A percentile compares a stretch with the other conserved stretches of the same genome.
Evolutionary conservation across 139 green algal genomes (phyloP).

Genomic region (Prasinococcaceae sp.): DNA sequence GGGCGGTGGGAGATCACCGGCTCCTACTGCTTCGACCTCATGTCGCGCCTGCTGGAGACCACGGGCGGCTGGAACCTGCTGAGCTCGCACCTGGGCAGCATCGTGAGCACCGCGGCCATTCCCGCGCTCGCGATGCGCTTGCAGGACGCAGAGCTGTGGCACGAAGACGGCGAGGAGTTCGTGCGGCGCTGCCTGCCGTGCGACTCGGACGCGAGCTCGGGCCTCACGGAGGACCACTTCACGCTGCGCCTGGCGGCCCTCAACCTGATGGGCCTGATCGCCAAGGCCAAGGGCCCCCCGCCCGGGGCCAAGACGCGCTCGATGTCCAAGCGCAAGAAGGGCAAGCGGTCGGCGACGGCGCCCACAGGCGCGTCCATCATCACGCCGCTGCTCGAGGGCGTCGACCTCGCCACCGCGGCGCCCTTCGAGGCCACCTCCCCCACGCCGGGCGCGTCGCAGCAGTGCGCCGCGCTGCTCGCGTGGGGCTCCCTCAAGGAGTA

Average conservation of each 20-base stretch:
- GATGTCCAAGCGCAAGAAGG: background rate
- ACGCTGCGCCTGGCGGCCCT: background rate
- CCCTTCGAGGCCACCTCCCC: background rate
- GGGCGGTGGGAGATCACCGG: background rate
- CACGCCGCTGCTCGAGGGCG: background rate
- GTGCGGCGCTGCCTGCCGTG: background rate
- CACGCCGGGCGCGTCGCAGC: background rate
- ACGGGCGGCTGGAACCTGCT: constrained; percentile 3
- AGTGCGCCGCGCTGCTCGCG: constrained; percentile 1
- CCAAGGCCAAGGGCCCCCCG: background rate
- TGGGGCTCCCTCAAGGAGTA: background rate
- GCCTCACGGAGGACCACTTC: constrained; percentile 3
- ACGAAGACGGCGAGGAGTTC: constrained; percentile 4
- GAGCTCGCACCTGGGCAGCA: background rate
- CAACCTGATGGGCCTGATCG: constrained; percentile 6
- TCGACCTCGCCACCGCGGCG: background rate
- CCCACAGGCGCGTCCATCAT: background rate
- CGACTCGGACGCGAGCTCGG: background rate
- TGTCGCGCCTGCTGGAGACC: constrained; percentile 4
- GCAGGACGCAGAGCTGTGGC: background rate
- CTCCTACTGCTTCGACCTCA: constrained; percentile 10
- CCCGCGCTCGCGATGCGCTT: background rate
- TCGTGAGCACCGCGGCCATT: background rate
- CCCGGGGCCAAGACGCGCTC: background rate
- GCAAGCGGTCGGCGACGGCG: background rate